Evolutionary conservation across 495 filamentous ascomycete genomes (phyloP).

Genomic region (Hyaloscypha hepaticicola): DNA sequence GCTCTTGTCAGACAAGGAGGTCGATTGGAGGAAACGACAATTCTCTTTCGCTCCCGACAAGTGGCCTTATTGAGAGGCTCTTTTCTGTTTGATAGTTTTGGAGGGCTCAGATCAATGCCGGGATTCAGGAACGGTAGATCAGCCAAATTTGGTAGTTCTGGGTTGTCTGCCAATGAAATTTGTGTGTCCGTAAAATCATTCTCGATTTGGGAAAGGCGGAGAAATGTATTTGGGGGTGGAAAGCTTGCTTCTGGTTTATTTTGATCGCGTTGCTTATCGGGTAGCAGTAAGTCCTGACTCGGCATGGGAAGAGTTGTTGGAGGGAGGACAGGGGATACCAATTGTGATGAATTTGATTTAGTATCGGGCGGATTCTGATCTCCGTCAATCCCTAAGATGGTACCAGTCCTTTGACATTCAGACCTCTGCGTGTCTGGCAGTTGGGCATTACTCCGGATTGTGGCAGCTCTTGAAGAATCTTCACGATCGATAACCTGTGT

Average conservation of each 20-base stretch:
- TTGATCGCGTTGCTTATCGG: neutral
- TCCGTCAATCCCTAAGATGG: neutral
- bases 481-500: neutral
- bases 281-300: neutral
- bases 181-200: neutral
- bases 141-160: neutral
- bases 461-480: neutral
- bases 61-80: slow-evolving; percentile 13
- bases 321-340: neutral
- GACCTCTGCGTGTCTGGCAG: neutral
- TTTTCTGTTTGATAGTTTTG: neutral
- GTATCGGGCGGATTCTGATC: neutral
- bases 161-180: neutral
- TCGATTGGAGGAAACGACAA: slow-evolving; percentile 11
- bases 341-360: neutral
- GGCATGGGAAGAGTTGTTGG: neutral
- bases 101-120: neutral
- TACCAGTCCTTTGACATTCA: neutral
- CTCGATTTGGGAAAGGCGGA: neutral
- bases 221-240: neutral
- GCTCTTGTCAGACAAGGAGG: slow-evolving; percentile 1
- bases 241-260: neutral
- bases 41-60: slow-evolving; percentile 17
- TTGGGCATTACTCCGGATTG: neutral
- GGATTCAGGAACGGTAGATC: neutral